phyloP scores from a whole-genome alignment of 768 basidiomycete species.

The Lentinula lateritia region DNA sequence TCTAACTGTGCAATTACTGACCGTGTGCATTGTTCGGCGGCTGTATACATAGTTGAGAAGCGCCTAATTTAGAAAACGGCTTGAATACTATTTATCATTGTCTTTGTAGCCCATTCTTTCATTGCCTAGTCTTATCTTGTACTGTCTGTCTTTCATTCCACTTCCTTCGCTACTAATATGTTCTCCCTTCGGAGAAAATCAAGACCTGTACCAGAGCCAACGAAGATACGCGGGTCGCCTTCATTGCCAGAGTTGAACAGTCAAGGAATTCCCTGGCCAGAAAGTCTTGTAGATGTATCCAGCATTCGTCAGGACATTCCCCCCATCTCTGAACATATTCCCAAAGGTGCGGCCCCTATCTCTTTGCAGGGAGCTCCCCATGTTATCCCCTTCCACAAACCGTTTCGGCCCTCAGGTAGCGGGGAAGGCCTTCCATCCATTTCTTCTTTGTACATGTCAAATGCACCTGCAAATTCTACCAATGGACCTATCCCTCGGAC shows the following conservation, averaged over 20 bases:
- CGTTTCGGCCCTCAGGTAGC: constrained; percentile 57
- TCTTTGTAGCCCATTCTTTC: not conserved
- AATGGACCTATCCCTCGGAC: constrained; percentile 32
- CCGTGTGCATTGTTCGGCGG: not conserved
- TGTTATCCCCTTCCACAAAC: constrained; percentile 78
- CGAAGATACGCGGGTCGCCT: constrained; percentile 64
- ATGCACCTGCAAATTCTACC: constrained; percentile 59
- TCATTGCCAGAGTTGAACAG: constrained; percentile 74
- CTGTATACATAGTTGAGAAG: not conserved
- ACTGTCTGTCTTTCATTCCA: constrained; percentile 9
- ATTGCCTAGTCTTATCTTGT: constrained; percentile 7
- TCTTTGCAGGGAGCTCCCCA: constrained; percentile 51
- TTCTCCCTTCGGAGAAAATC: constrained; percentile 73
- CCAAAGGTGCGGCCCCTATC: constrained; percentile 68
- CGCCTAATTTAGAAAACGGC: not conserved
- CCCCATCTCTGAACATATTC: constrained; percentile 25
- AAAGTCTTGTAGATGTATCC: constrained; percentile 70
- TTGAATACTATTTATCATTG: constrained; percentile 1
- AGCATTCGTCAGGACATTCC: constrained; percentile 46
- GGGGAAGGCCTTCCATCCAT: constrained; percentile 45
- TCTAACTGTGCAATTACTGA: not conserved
- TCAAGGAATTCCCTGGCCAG: constrained; percentile 81
- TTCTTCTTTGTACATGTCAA: constrained; percentile 65
- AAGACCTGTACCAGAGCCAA: constrained; percentile 42
- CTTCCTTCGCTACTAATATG: constrained; percentile 34